A percentile compares a stretch with the other conserved stretches of the same genome.
Conservation (phyloP, 2,329 filamentous ascomycete genomes). For the Colletotrichum sojae region DNA sequence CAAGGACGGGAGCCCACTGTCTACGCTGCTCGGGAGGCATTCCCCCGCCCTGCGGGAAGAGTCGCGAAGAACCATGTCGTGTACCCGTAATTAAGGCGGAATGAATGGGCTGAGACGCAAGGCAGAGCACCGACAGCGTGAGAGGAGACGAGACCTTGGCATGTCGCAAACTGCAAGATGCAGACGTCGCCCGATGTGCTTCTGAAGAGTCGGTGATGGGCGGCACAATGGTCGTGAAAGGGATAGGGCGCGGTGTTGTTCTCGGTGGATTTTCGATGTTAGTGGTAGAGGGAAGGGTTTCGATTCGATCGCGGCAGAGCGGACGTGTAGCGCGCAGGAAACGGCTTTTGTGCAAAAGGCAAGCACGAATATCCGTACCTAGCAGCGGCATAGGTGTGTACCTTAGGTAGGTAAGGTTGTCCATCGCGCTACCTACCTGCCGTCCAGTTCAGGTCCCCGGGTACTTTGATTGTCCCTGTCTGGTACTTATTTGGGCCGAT, state of each 20-base stretch:
- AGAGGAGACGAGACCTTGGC: no score
- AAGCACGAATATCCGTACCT: constrained; percentile 5
- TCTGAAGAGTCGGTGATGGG: not conserved
- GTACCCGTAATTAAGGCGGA: not conserved
- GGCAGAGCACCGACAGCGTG: not conserved
- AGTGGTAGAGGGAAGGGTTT: constrained; percentile 4
- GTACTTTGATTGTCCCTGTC: no score
- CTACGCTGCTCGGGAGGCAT: constrained; percentile 28
- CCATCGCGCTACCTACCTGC: no score
- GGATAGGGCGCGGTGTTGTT: constrained; percentile 3
- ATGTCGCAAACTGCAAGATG: no score
- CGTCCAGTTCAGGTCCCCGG: no score
- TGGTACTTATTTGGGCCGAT: not conserved
- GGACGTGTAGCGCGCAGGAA: constrained; percentile 14
- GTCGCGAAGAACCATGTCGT: not conserved
- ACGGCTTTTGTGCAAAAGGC: constrained; percentile 5
- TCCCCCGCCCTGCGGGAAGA: constrained; percentile 20
- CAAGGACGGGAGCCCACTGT: constrained; percentile 21
- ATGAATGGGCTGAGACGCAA: not conserved
- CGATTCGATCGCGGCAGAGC: constrained; percentile 19
- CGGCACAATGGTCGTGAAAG: not conserved
- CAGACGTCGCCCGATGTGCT: not conserved
- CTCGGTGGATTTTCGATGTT: constrained; percentile 27
- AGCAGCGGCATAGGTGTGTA: constrained; percentile 15
- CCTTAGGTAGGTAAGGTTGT: no score